Evolutionary conservation across 805 yeast species (phyloP).

Genomic region (Scheffersomyces coipomensis): DNA sequence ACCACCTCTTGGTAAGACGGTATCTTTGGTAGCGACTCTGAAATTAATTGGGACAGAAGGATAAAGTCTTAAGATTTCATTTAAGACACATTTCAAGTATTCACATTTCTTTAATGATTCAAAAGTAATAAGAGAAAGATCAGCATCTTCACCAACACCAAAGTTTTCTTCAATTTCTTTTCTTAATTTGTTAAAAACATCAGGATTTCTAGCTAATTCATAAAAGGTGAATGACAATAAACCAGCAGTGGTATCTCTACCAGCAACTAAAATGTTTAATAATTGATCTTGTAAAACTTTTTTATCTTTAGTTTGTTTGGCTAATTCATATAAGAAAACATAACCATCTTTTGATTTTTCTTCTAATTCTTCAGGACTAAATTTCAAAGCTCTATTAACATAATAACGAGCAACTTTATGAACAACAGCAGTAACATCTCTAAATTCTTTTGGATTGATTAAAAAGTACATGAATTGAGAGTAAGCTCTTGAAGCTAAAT

Average conservation of each 20-base stretch:
- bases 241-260: constrained; percentile 40
- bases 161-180: constrained; percentile 22
- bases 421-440: constrained; percentile 26
- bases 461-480: constrained; percentile 25
- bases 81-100: constrained; percentile 28
- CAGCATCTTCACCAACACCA: constrained; percentile 23
- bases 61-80: constrained; percentile 31
- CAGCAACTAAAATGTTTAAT: constrained; percentile 41
- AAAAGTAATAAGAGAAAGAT: constrained; percentile 25
- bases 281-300: constrained; percentile 38
- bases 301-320: constrained; percentile 36
- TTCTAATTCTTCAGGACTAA: constrained; percentile 26
- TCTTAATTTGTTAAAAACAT: constrained; percentile 25
- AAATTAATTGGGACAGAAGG: constrained; percentile 36
- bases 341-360: constrained; percentile 28
- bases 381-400: constrained; percentile 27
- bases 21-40: constrained; percentile 27
- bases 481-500: constrained; percentile 33
- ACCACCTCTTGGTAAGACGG: constrained; percentile 36
- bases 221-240: constrained; percentile 27
- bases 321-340: constrained; percentile 39
- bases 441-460: constrained; percentile 25
- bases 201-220: constrained; percentile 32
- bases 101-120: constrained; percentile 34
- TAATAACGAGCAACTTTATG: constrained; percentile 30